Base-by-base conservation (phyloP, 2,329 filamentous ascomycete species). In the Ceratocystis lukuohia region DNA sequence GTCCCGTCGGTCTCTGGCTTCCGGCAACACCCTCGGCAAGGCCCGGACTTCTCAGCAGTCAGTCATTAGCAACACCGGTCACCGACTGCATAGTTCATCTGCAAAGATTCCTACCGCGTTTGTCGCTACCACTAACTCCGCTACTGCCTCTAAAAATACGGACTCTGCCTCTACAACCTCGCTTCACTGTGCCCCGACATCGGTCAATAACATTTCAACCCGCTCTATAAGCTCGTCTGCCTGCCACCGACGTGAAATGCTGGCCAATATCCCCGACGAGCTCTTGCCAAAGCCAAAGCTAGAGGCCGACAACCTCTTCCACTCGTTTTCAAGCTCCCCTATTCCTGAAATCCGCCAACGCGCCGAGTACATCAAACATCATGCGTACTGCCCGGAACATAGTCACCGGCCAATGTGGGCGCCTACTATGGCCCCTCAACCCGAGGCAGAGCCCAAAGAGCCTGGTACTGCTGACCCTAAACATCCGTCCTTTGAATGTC, bases 401-500 rank as follows among this genome's bases (percentile, higher is more conserved):
- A 85, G 88, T 66, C 94, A 99, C 75, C 85, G 87, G 71, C 84
- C 87, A 66, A 92, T 89, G 1, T 84, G 88, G 69, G 74, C 86
- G 3, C 82, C 89, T 0, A 82, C 81, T 65, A 85, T 85, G 44
- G 81, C 85, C 1, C 78, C 84, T 68, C 85, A 88, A 70, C 79
- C 83, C 10, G 86, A 89, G 73, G 80, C 80, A 44, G 78, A 67
- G 50, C 79, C 82, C 10, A 86, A 88, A 73, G 80, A 80, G 48
- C 78, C 56, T 7, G 64, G 64, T 12, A 75, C 77, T 20, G 73
- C 76, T 20, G 82, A 90, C 8, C 88, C 93, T 0, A 86, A 87
- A 17, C 91, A 96, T 75, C 91, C 96, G 64, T 81, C 88, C 71
- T 96, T 96, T 73, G 94, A 97, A 75, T 99, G 94, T 72, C 92